A percentile compares a stretch with the other conserved stretches of the same genome.
phyloP scores from a whole-genome alignment of 2,329 filamentous ascomycete species.

The Colletotrichum horii region DNA sequence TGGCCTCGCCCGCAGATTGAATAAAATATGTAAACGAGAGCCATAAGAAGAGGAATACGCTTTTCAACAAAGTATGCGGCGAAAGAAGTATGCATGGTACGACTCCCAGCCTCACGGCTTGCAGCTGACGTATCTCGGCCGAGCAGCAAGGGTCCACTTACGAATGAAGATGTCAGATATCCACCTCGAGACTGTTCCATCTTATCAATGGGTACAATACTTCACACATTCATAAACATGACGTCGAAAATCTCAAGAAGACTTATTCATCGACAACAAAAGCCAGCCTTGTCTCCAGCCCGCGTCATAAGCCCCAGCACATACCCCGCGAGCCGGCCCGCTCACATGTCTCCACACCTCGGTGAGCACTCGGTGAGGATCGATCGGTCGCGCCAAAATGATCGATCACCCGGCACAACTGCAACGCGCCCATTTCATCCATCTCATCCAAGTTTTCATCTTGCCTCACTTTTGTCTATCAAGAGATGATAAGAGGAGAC shows the following conservation, averaged over 20 bases:
- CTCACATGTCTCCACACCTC: neutral
- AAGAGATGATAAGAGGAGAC: neutral
- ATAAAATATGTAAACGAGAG: accelerated
- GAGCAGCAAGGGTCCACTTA: neutral
- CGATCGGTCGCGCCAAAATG: neutral
- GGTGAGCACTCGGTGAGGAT: neutral
- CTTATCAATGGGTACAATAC: neutral
- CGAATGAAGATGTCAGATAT: neutral
- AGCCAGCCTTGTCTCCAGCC: neutral
- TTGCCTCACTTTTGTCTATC: neutral
- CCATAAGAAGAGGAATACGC: accelerated
- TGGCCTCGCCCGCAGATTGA: neutral
- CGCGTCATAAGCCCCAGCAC: neutral
- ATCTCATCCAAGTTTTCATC: neutral
- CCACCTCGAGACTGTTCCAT: neutral
- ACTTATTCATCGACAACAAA: neutral
- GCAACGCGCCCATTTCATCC: neutral
- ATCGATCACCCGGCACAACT: neutral
- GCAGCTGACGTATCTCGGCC: neutral
- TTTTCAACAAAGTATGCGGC: neutral
- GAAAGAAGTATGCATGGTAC: neutral
- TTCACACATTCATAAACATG: neutral
- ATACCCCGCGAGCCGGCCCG: neutral
- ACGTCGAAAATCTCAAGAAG: accelerated
- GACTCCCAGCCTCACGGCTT: neutral